Evolutionary conservation across 495 filamentous ascomycete species (phyloP), one percentile per base, ranked within the genome.

Genomic region (Amphirosellinia nigrospora): DNA sequence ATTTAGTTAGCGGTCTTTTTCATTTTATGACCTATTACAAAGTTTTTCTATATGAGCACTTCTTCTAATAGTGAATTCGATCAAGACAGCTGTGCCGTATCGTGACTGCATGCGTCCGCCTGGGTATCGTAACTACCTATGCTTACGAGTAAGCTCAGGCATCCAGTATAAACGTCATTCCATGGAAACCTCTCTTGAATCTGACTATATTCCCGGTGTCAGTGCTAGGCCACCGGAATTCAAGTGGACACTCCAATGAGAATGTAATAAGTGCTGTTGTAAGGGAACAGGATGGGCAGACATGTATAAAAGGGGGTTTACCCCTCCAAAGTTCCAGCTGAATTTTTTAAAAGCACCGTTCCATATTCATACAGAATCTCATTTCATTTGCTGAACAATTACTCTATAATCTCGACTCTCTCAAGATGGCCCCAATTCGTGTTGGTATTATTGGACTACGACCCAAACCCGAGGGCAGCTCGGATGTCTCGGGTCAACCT

Each of bases 401-500:
- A 43, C 28, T 19, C 15, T 2, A 64, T 34, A 5, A 5, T 52
- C 41, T 53, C 10, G 11, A 50, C 4, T 39, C 0, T n/a, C 19
- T 41, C 34, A 65, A 39, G 8, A 65, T 65, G 63, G 16, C 63
- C 11, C 63, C 63, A 16, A 53, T 53, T 65, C 45, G 63, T 21
- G 63, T 65, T 15, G 63, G 63, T 41, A 65, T 65, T 6, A 41
- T 65, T 38, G 63, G 63, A 8, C 21, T 65, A n/a, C 16, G 23
- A 28, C 21, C 63, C 3, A 65, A 4, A 5, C 46, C 46, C 11
- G 0, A 7, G 26, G 41, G 6, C 16, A 23, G 38, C 4, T 21
- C n/a, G 19, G 9, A 36, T 9, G 1, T 19, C 21, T 15, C 32
- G 0, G 21, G 9, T 6, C 26, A 16, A 30, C 30, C 34, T 3